These are phyloP conservation scores for Flaveria bidentis DNA, from an alignment of 129 eudicot genomes.

Conservation along the genomic window DNA sequence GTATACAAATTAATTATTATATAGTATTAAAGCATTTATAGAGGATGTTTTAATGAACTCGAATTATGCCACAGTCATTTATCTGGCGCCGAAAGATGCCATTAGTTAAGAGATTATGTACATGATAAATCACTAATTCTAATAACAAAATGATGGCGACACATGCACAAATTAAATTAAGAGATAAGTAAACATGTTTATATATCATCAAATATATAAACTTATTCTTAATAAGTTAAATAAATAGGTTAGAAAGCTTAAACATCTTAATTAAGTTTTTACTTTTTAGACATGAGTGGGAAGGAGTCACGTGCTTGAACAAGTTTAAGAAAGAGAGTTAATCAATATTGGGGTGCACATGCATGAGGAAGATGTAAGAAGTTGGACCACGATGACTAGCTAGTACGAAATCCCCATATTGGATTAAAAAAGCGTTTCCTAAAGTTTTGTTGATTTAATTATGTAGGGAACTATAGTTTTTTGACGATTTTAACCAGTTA, in stretches of 20 bases:
- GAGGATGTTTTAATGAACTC: neutral
- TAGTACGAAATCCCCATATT: slow-evolving; percentile 24
- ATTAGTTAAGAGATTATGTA: neutral
- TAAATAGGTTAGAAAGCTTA: neutral
- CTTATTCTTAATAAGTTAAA: neutral
- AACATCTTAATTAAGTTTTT: neutral
- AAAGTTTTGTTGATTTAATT: neutral
- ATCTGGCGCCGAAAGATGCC: slow-evolving; percentile 1
- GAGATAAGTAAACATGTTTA: neutral
- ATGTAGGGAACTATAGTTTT: neutral
- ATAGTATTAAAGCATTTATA: neutral
- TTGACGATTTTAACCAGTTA: neutral
- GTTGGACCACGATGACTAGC: slow-evolving; percentile 34
- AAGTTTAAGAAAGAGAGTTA: slow-evolving; percentile 31
- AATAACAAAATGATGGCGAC: neutral
- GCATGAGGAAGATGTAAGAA: slow-evolving; percentile 31
- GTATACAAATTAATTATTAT: neutral
- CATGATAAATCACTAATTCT: neutral
- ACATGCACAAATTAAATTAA: neutral
- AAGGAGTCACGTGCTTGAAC: slow-evolving; percentile 36
- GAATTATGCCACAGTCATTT: neutral
- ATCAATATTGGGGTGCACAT: slow-evolving; percentile 44
- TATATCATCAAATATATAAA: neutral
- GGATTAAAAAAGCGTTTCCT: neutral
- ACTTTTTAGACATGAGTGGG: slow-evolving; percentile 36